Conservation (phyloP, 1,139 yeast genomes). For the Protomyces gravidus region DNA sequence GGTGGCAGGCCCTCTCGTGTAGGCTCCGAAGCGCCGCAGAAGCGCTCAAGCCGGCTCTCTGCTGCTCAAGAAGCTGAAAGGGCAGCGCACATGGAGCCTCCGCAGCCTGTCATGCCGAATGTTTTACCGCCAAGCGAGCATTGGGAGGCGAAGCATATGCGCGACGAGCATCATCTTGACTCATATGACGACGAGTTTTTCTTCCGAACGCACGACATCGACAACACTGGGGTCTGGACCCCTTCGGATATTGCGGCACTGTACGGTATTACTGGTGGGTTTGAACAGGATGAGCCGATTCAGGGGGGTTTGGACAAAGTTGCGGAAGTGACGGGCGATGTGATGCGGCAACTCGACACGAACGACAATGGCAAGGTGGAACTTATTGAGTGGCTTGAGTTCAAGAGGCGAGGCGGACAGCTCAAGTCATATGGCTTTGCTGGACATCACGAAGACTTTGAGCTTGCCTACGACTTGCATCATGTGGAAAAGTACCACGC, state of each 20-base stretch:
- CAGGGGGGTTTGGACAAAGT: constrained; percentile 32
- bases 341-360: constrained; percentile 62
- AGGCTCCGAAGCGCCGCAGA: no score
- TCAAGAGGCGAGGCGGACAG: constrained; percentile 57
- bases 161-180: constrained; percentile 22
- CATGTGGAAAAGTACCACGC: constrained; percentile 89
- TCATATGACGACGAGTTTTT: constrained; percentile 42
- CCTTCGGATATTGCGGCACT: constrained; percentile 64
- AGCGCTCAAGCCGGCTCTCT: neutral
- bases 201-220: constrained; percentile 74
- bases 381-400: constrained; percentile 68
- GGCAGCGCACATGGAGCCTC: neutral
- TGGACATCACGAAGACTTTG: constrained; percentile 96
- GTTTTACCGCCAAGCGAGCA: neutral
- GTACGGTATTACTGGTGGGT: constrained; percentile 67
- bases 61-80: neutral
- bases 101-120: neutral
- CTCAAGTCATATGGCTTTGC: constrained; percentile 90
- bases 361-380: constrained; percentile 58
- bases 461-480: constrained; percentile 50
- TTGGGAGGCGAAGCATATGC: constrained; percentile 28
- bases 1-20: no score
- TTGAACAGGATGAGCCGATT: constrained; percentile 36
- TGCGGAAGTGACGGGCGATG: constrained; percentile 49
- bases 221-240: constrained; percentile 45